These are phyloP conservation scores for Colletotrichum tofieldiae DNA, from an alignment of 2,329 filamentous ascomycete species.

Conservation along the genomic window DNA sequence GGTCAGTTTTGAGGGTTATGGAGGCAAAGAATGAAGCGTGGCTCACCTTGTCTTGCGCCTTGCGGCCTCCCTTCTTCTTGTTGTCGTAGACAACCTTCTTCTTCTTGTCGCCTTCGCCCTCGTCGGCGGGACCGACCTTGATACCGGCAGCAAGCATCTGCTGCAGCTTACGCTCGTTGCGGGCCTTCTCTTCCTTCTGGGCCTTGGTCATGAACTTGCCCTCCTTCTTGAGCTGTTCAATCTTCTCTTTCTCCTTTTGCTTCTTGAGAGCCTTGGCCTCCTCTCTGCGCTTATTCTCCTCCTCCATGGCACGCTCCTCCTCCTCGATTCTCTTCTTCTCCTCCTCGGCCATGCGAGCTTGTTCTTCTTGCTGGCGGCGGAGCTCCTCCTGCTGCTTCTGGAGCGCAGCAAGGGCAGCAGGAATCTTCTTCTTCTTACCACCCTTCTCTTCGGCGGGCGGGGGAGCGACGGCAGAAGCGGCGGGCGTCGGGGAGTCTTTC, in stretches of 20 bases:
- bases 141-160: constrained; percentile 87
- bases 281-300: constrained; percentile 79
- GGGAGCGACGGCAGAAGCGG: constrained; percentile 54
- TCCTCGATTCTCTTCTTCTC: constrained; percentile 77
- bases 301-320: constrained; percentile 73
- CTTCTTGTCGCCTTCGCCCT: constrained; percentile 71
- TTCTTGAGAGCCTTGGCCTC: constrained; percentile 85
- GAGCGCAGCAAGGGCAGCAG: constrained; percentile 78
- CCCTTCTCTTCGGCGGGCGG: constrained; percentile 65
- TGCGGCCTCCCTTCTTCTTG: constrained; percentile 77
- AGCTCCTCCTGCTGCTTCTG: constrained; percentile 89
- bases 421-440: constrained; percentile 90
- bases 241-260: constrained; percentile 88
- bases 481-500: constrained; percentile 59
- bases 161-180: constrained; percentile 84
- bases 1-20: neutral
- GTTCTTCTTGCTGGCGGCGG: constrained; percentile 76
- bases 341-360: constrained; percentile 70
- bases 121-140: constrained; percentile 76
- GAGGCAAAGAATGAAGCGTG: neutral
- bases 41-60: constrained; percentile 69
- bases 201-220: constrained; percentile 91
- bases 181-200: constrained; percentile 85
- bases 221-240: constrained; percentile 90
- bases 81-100: constrained; percentile 84